A percentile compares a stretch with the other conserved stretches of the same genome.
Conservation (phyloP, 352 stramenopile genomes). For the Globisporangium cylindrosporum region DNA sequence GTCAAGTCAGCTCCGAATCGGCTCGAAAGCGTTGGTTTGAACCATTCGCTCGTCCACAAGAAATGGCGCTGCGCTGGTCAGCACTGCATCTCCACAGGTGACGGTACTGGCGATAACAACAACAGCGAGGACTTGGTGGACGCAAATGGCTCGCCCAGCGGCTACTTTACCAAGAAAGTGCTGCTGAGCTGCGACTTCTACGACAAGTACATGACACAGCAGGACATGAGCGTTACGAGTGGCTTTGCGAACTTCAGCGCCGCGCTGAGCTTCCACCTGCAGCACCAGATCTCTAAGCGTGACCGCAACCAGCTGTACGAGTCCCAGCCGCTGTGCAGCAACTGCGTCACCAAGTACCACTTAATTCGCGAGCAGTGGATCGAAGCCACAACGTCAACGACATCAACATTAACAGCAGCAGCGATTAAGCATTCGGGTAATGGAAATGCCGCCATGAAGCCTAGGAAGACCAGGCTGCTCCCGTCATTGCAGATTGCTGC, state of each 20-base stretch:
- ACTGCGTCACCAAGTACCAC: constrained; percentile 49
- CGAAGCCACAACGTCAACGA: constrained; percentile 11
- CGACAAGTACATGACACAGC: constrained; percentile 35
- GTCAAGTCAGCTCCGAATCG: constrained; percentile 46
- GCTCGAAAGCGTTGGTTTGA: constrained; percentile 22
- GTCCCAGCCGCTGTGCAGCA: constrained; percentile 43
- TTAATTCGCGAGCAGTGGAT: constrained; percentile 40
- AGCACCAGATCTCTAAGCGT: constrained; percentile 49
- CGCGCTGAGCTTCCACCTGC: constrained; percentile 52
- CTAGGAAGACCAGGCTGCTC: constrained; percentile 5
- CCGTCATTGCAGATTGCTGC: constrained; percentile 8
- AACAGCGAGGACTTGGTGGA: constrained; percentile 9
- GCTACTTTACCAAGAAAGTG: constrained; percentile 64
- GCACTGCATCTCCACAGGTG: constrained; percentile 23
- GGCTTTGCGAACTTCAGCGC: constrained; percentile 36
- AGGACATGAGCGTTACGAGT: constrained; percentile 43
- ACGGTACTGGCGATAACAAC: neutral
- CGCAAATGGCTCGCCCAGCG: constrained; percentile 23
- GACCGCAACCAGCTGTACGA: constrained; percentile 58
- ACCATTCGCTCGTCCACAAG: constrained; percentile 20
- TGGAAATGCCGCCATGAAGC: neutral
- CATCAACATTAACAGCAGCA: neutral
- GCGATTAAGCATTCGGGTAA: constrained; percentile 1
- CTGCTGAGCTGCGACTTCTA: constrained; percentile 67
- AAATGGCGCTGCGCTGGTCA: constrained; percentile 53